These are phyloP conservation scores for Fusarium drepaniforme DNA, from an alignment of 2,329 filamentous ascomycete species.

Conservation along the genomic window DNA sequence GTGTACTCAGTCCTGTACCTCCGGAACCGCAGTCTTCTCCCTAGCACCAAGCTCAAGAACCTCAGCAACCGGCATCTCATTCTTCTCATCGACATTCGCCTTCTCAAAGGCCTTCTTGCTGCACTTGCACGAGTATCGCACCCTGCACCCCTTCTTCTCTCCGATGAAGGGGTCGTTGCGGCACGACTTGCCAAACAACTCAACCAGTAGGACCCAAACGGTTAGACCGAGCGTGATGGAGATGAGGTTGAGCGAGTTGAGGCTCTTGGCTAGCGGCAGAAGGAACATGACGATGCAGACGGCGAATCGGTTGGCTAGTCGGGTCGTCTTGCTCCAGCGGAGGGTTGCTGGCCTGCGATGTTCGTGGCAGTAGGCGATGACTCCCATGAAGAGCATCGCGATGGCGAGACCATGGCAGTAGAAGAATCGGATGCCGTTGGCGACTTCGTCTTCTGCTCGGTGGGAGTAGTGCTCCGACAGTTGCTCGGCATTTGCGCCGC, in stretches of 20 bases:
- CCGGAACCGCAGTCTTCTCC: constrained; percentile 42
- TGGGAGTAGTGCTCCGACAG: constrained; percentile 64
- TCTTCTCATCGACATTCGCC: constrained; percentile 44
- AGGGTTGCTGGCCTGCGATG: constrained; percentile 65
- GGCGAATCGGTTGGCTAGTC: constrained; percentile 62
- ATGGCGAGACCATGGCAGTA: constrained; percentile 73
- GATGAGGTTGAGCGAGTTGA: constrained; percentile 61
- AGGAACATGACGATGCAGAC: constrained; percentile 66
- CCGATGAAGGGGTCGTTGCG: constrained; percentile 58
- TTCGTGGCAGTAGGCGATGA: constrained; percentile 67
- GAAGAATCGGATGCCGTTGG: constrained; percentile 68
- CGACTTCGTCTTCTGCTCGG: constrained; percentile 63
- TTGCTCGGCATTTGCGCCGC: constrained; percentile 59
- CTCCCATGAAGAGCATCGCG: constrained; percentile 64
- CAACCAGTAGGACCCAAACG: constrained; percentile 59
- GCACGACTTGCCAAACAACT: constrained; percentile 63
- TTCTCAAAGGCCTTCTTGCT: constrained; percentile 53
- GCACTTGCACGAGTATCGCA: constrained; percentile 57
- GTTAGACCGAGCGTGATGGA: constrained; percentile 58
- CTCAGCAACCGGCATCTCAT: constrained; percentile 40
- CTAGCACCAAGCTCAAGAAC: constrained; percentile 35
- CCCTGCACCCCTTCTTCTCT: constrained; percentile 48
- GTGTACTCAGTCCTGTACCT: constrained; percentile 30
- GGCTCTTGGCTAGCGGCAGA: constrained; percentile 62
- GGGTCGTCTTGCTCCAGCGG: constrained; percentile 62